These are phyloP conservation scores for Buxus sempervirens DNA, from an alignment of 164 flowering plant genomes.

Conservation along the genomic window DNA sequence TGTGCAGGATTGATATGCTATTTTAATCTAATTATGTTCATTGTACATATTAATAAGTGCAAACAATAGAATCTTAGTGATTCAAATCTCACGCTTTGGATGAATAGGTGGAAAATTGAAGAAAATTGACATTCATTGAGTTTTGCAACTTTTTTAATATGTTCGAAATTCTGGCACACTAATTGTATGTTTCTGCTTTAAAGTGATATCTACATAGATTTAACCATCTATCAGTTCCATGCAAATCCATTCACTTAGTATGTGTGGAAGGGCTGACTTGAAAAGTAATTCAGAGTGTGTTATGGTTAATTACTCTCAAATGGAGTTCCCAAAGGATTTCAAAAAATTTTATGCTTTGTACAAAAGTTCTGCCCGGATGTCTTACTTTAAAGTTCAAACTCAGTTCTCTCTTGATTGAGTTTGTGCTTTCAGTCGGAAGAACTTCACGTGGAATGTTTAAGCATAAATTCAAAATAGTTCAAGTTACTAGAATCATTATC, in stretches of 20 bases:
- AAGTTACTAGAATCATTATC: too few relatives aligned
- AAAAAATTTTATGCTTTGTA: background rate
- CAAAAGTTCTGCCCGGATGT: background rate
- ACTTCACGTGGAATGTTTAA: background rate
- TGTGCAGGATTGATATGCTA: background rate
- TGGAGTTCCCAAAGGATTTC: background rate
- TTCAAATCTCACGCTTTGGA: too few relatives aligned
- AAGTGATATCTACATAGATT: background rate
- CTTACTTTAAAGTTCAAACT: background rate
- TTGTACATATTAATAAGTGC: too few relatives aligned
- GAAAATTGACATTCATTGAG: background rate
- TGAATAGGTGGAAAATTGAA: background rate
- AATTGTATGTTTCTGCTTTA: background rate
- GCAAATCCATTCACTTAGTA: background rate
- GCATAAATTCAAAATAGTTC: background rate
- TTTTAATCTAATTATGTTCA: too few relatives aligned
- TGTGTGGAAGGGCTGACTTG: background rate
- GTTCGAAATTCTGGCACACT: background rate
- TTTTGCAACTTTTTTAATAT: background rate
- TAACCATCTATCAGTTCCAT: background rate
- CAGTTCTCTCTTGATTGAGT: background rate
- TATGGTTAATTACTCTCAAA: too few relatives aligned
- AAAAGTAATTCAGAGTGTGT: too few relatives aligned
- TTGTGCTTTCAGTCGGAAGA: background rate
- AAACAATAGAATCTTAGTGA: too few relatives aligned